Evolutionary conservation across 2,329 filamentous ascomycete genomes (phyloP).

Genomic region (Bipolaris bicolor): DNA sequence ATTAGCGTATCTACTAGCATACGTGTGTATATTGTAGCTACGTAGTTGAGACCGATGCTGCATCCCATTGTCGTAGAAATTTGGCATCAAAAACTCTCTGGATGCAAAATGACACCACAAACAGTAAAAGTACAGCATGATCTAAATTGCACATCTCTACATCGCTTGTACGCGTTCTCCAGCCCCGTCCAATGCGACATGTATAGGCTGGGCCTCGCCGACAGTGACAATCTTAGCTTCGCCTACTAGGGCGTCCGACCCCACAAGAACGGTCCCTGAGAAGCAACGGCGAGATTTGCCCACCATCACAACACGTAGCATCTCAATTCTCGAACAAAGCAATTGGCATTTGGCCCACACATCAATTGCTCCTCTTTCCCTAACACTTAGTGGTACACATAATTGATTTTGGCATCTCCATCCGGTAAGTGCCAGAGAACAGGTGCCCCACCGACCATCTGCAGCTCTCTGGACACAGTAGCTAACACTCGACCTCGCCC

Average conservation of each 20-base stretch:
- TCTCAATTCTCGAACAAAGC: conserved; percentile 9
- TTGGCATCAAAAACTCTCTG: not conserved
- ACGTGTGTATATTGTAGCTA: too few species aligned
- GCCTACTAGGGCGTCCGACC: conserved; percentile 22
- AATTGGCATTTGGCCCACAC: conserved; percentile 7
- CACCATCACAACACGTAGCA: conserved; percentile 22
- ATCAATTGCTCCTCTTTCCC: conserved; percentile 16
- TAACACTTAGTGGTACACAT: not conserved
- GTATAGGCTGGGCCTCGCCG: conserved; percentile 2
- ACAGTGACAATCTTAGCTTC: conserved; percentile 16
- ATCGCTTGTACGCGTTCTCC: not conserved
- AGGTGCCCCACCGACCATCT: conserved; percentile 10
- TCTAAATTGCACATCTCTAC: not conserved
- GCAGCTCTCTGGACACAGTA: conserved; percentile 32
- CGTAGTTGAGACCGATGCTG: not conserved
- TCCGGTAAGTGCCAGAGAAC: conserved; percentile 11
- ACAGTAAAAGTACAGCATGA: not conserved
- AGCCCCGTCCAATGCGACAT: not conserved
- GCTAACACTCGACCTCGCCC: conserved; percentile 28
- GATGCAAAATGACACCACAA: not conserved
- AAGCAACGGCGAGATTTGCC: conserved; percentile 19
- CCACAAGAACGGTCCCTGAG: conserved; percentile 20
- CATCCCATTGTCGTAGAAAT: not conserved
- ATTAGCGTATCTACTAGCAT: too few species aligned
- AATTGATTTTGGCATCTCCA: conserved; percentile 12